Evolutionary conservation across 1,284 basidiomycete species (phyloP).

Genomic region (Amylostereum areolatum): DNA sequence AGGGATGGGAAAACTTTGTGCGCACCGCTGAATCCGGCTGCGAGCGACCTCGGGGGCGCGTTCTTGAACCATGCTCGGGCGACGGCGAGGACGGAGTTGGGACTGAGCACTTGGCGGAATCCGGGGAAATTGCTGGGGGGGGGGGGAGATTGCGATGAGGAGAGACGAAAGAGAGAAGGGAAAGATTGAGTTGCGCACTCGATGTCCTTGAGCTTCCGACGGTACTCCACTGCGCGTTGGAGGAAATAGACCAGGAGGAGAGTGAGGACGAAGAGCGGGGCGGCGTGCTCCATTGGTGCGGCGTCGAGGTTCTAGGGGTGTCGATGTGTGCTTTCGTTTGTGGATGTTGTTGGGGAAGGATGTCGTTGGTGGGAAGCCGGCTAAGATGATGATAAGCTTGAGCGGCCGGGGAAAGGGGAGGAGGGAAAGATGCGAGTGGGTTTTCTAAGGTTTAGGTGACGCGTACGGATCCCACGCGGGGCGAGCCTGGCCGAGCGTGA

Average conservation of each 20-base stretch:
- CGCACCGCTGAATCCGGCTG: background rate
- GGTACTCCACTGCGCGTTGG: background rate
- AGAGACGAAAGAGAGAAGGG: background rate
- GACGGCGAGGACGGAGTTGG: background rate
- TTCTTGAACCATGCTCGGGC: background rate
- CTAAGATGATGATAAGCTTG: too few relatives aligned
- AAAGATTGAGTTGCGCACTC: too few relatives aligned
- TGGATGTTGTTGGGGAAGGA: too few relatives aligned
- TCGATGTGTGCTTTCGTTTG: too few relatives aligned
- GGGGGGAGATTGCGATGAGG: background rate
- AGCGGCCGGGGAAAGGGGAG: too few relatives aligned
- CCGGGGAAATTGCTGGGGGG: background rate
- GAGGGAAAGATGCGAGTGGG: too few relatives aligned
- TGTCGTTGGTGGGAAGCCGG: too few relatives aligned
- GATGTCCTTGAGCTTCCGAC: background rate
- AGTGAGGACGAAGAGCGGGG: background rate
- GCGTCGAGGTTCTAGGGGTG: too few relatives aligned
- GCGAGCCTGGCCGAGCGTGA: too few relatives aligned
- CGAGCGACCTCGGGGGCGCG: background rate
- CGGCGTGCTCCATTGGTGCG: too few relatives aligned
- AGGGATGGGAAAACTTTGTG: background rate
- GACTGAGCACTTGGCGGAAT: background rate
- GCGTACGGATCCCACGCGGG: too few relatives aligned
- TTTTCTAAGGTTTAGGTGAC: too few relatives aligned
- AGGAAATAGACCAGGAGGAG: background rate